Evolutionary conservation across 1,139 yeast species (phyloP), one percentile per base, ranked within the genome.

Genomic region (Pichia sp.): DNA sequence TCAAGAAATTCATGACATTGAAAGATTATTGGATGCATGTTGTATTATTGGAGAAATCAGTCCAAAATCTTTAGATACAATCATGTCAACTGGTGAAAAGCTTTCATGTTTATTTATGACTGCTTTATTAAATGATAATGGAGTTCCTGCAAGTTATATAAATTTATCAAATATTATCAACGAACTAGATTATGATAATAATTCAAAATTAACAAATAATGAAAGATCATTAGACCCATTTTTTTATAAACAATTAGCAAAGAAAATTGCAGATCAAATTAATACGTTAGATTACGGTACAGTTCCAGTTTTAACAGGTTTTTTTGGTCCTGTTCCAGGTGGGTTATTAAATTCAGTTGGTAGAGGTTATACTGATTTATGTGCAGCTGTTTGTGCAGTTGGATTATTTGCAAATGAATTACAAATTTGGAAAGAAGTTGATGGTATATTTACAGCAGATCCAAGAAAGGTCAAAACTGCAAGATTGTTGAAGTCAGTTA

Each of bases 381-480:
- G 98, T 73, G 98, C 98, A 18, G 98, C 98, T 1, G 75, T 92
- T 62, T 78, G 89, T 39, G 97, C 98, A 0, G 97, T 92, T 27
- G 98, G 97, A 1, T 68, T 85, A 46, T 80, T 76, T 57, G 97
- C 97, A 1, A 95, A 88, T 43, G 98, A 92, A 68, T 73, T 92
- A 49, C 98, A 92, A 69, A 87, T 92, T 44, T 92, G 98, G 98
- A 92, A 92, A 62, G 98, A 92, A 71, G 98, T 92, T 45, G 98
- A 92, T 65, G 98, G 98, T 58, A 92, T 92, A 41, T 92, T 92
- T 71, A 90, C 98, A 0, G 98, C 98, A 2, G 98, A 92, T 65
- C 98, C 98, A 30, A 74, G 98, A 54, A 92, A 92, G 61, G 98
- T 92, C 25, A 85, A 94, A 24, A 81, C 80, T 50, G 98, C 98